phyloP scores from a whole-genome alignment of 352 stramenopile species.

The Pythium dissotocum region DNA sequence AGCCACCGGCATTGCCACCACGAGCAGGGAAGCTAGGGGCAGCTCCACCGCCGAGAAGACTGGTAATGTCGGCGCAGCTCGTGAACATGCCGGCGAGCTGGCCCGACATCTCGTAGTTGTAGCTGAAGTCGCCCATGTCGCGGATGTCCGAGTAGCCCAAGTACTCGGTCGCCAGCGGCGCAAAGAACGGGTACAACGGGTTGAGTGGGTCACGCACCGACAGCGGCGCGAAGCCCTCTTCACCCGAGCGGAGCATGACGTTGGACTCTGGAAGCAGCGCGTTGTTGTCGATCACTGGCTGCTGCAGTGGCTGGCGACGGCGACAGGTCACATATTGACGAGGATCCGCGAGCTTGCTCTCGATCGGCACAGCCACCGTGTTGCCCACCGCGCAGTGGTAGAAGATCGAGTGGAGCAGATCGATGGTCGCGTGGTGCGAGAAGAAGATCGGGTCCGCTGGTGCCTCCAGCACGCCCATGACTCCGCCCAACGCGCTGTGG shows the following conservation, averaged over 20 bases:
- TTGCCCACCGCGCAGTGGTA: conserved; percentile 81
- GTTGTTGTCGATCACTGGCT: conserved; percentile 39
- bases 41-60: conserved; percentile 23
- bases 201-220: conserved; percentile 60
- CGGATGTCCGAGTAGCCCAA: conserved; percentile 71
- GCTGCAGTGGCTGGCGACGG: conserved; percentile 38
- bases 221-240: conserved; percentile 35
- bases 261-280: conserved; percentile 62
- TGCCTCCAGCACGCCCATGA: conserved; percentile 74
- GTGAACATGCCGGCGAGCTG: conserved; percentile 74
- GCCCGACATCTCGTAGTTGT: conserved; percentile 85
- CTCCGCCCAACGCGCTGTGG: conserved; percentile 66
- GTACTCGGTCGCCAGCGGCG: conserved; percentile 59
- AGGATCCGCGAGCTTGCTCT: conserved; percentile 59
- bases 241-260: conserved; percentile 53
- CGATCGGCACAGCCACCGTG: conserved; percentile 45
- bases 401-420: conserved; percentile 85
- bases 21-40: conserved; percentile 11
- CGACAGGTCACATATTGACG: conserved; percentile 60
- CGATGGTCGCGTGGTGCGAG: conserved; percentile 82
- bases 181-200: conserved; percentile 58
- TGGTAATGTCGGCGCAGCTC: conserved; percentile 54
- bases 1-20: conserved; percentile 9
- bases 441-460: conserved; percentile 87
- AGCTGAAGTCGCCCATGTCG: conserved; percentile 74